Conservation (phyloP, 306 rosid genomes). For the Comarum palustre region DNA sequence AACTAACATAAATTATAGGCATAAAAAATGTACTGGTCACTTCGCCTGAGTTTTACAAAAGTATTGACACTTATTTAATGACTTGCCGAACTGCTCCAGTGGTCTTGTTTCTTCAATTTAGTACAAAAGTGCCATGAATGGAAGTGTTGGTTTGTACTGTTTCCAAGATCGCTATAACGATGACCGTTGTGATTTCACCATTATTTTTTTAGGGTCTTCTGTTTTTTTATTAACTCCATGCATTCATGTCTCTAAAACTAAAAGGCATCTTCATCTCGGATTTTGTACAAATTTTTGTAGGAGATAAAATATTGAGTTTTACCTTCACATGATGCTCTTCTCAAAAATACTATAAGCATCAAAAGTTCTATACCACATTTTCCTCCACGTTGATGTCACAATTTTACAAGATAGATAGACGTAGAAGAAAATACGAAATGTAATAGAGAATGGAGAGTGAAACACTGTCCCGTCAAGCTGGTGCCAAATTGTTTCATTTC, state of each 20-base stretch:
- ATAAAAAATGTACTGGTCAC: background rate
- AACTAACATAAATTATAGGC: background rate
- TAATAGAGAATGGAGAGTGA: background rate
- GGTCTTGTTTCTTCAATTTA: slow-evolving; percentile 6
- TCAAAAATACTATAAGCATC: background rate
- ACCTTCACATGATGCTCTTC: background rate
- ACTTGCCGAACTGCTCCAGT: slow-evolving; percentile 7
- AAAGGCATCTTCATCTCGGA: background rate
- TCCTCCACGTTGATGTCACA: background rate
- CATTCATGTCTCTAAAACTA: background rate
- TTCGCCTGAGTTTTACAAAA: background rate
- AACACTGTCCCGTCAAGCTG: background rate
- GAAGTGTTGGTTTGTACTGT: background rate
- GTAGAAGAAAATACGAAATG: background rate
- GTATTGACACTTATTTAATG: background rate
- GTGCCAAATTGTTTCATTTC: background rate
- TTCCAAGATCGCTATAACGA: background rate
- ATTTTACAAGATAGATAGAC: background rate
- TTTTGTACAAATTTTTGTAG: background rate
- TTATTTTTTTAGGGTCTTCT: background rate
- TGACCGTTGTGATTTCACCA: background rate
- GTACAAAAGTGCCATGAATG: background rate
- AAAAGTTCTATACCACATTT: background rate
- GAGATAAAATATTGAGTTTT: background rate
- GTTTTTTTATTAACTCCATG: background rate